A percentile compares a stretch with the other conserved stretches of the same genome.
phyloP scores from a whole-genome alignment of 2,329 filamentous ascomycete species.

The Pseudopithomyces chartarum region DNA sequence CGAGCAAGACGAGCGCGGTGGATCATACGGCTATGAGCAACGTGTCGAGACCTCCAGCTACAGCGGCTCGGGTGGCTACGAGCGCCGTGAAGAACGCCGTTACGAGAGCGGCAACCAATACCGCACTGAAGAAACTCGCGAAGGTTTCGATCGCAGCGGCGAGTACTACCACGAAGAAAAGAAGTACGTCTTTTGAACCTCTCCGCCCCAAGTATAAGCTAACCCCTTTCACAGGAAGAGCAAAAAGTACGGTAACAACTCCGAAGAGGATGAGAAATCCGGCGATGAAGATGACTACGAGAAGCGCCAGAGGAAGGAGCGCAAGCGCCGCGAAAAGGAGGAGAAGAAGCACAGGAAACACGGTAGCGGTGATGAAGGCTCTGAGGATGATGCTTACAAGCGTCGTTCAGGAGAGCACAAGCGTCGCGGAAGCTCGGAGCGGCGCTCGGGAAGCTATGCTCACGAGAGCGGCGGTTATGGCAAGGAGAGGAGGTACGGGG shows the following conservation, averaged over 20 bases:
- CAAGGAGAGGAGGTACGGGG: conserved; percentile 29
- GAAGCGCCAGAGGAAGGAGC: conserved; percentile 39
- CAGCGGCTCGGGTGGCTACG: conserved; percentile 58
- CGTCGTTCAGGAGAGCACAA: conserved; percentile 24
- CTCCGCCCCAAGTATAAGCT: conserved; percentile 14
- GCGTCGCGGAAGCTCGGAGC: conserved; percentile 29
- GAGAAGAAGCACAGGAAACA: conserved; percentile 48
- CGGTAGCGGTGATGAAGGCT: conserved; percentile 40
- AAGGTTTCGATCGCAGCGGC: conserved; percentile 43
- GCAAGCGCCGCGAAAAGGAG: conserved; percentile 48
- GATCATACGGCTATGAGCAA: conserved; percentile 63
- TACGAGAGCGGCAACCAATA: conserved; percentile 53
- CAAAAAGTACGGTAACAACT: conserved; percentile 34
- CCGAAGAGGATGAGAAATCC: conserved; percentile 29
- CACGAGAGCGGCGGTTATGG: conserved; percentile 21
- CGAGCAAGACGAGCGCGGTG: conserved; percentile 56
- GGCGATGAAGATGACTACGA: conserved; percentile 37
- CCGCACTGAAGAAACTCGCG: conserved; percentile 42
- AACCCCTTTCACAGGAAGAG: conserved; percentile 32
- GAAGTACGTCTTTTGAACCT: conserved; percentile 32
- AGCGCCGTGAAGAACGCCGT: conserved; percentile 62
- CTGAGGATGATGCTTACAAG: conserved; percentile 32
- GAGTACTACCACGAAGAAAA: conserved; percentile 50
- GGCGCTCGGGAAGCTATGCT: conserved; percentile 25
- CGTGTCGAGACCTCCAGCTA: conserved; percentile 59